These are phyloP conservation scores for Thelonectria blattea DNA, from an alignment of 2,329 filamentous ascomycete genomes.

Conservation along the genomic window DNA sequence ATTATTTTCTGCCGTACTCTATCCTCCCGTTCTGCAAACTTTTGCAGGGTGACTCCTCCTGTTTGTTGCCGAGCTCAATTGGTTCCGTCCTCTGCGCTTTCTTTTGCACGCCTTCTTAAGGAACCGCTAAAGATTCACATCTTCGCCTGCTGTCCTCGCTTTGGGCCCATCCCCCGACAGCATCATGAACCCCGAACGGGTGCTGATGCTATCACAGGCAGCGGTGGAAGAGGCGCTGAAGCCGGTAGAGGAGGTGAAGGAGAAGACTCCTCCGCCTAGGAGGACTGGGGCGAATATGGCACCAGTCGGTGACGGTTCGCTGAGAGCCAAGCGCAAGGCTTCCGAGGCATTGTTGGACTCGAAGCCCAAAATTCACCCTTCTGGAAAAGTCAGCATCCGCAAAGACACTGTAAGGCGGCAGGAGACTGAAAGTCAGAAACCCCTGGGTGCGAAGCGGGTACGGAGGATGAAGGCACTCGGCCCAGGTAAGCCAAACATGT, in stretches of 20 bases:
- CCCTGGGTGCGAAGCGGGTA: neutral
- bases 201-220: constrained; percentile 30
- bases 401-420: neutral
- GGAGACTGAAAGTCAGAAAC: neutral
- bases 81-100: neutral
- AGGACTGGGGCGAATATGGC: constrained; percentile 27
- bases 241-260: constrained; percentile 12
- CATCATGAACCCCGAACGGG: constrained; percentile 40
- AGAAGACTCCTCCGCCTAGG: constrained; percentile 9
- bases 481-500: constrained; percentile 20
- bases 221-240: constrained; percentile 18
- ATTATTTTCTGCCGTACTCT: neutral
- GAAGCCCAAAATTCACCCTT: neutral
- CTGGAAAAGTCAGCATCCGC: neutral
- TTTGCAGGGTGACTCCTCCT: neutral
- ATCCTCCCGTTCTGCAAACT: neutral
- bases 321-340: constrained; percentile 8
- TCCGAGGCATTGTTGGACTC: neutral
- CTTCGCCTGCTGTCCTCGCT: neutral
- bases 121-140: neutral
- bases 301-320: constrained; percentile 27
- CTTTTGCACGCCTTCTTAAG: neutral
- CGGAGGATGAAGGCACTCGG: constrained; percentile 17
- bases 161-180: neutral
- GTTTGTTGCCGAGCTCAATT: neutral